Base-by-base conservation (phyloP, 2,329 filamentous ascomycete species). In the Lecanicillium sp. region DNA sequence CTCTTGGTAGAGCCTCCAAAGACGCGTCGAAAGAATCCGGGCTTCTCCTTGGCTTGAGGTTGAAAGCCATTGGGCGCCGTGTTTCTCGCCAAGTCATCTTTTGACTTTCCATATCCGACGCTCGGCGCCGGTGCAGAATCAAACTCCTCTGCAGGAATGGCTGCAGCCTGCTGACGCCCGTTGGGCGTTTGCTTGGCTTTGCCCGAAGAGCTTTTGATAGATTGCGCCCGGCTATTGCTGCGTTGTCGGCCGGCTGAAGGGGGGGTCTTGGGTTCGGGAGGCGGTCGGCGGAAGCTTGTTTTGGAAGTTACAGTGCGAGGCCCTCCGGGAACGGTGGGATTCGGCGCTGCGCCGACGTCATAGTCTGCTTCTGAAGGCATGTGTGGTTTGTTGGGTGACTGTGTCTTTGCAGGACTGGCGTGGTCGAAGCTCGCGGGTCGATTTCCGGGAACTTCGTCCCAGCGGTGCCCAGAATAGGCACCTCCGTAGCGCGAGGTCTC, bases 1-100 rank as follows among this genome's bases (percentile, higher is more conserved):
- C 63, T 73, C 54, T 73, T 84, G 27, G 83, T 78, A 9, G 81
- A 83, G 32, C 69, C 61, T 29, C 83, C 85, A 65, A 96, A 96
- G 29, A 96, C 85, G 46, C 90, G 79, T 51, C 87, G 80, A 67
- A 96, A 96, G 67, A 98, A 96, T 15, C 92, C 89, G 8, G 77
- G 85, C 41, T 80, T 78, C 52, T 86, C 81, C 55, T 83, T 85
- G 37, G 68, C 56, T 41, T 60, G 62, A 50, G 66, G 48, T 59
- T 65, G 45, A 54, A 64, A 46, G 54, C 64, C 44, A 56, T 58
- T 44, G 56, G 58, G 38, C 25, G 66, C 64, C 30, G 14, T 7
- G 14, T 6, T n/a, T n/a, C 14, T 30, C 8, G 29, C 14, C 5
- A 42, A 63, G 5, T 38, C 54, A 37, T 73, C 71, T 50, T 77